Conservation (phyloP, 2,329 filamentous ascomycete species). For the Fusarium redolens region DNA sequence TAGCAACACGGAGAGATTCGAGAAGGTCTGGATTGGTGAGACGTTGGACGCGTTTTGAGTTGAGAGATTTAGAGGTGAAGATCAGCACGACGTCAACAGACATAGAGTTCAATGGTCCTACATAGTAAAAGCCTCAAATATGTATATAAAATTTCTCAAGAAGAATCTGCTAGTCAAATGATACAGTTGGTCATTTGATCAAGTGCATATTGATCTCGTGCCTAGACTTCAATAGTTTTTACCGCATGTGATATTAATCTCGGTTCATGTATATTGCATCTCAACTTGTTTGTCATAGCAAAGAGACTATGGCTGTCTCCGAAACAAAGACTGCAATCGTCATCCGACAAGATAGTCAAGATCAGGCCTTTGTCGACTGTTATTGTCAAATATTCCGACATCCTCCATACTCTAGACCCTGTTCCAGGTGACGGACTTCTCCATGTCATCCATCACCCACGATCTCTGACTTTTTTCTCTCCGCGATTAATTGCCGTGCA, state of each 20-base stretch:
- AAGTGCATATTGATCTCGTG: background rate
- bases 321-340: background rate
- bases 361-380: constrained; percentile 29
- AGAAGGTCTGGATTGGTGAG: constrained; percentile 9
- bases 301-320: background rate
- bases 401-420: constrained; percentile 16
- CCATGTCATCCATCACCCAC: constrained; percentile 18
- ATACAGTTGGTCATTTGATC: constrained; percentile 11
- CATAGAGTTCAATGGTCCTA: background rate
- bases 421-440: constrained; percentile 16
- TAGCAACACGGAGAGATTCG: background rate
- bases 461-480: constrained; percentile 7
- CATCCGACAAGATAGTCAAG: background rate
- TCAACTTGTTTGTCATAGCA: constrained; percentile 1
- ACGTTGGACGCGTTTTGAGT: background rate
- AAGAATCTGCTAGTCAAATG: background rate
- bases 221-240: background rate
- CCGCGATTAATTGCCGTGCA: constrained; percentile 21
- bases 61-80: background rate
- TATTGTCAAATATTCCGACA: background rate
- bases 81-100: background rate
- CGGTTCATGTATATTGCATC: constrained; percentile 5
- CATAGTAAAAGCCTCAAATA: background rate
- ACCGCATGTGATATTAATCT: constrained; percentile 16
- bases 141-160: background rate